Conservation (phyloP, 352 stramenopile species). For the Pelagophyceae sp. region DNA sequence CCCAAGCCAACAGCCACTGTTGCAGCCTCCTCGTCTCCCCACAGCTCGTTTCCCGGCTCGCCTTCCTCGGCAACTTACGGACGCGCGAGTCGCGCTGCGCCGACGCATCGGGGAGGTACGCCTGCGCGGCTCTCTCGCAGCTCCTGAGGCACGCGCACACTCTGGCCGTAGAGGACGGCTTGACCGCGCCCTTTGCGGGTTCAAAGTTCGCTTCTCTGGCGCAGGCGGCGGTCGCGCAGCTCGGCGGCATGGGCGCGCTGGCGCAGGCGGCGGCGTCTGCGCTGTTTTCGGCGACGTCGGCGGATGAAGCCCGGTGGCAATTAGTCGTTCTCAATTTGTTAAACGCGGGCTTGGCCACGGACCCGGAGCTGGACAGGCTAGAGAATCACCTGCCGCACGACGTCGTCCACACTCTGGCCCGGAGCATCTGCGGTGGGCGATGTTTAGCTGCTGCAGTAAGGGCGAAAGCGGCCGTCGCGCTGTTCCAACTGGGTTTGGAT, state of each 20-base stretch:
- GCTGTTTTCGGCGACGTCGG: neutral
- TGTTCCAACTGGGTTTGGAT: neutral
- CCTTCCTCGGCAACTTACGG: neutral
- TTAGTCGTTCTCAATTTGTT: neutral
- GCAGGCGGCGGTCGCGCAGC: too few species aligned
- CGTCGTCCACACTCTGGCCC: too few species aligned
- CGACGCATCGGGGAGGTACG: neutral
- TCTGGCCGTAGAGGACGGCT: neutral
- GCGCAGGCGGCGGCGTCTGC: neutral
- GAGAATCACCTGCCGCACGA: too few species aligned
- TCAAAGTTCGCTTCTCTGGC: too few species aligned
- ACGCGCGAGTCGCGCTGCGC: neutral
- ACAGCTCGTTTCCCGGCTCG: neutral
- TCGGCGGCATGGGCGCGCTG: neutral
- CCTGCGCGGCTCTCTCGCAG: neutral
- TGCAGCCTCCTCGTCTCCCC: neutral
- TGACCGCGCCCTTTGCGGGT: too few species aligned
- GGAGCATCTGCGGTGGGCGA: too few species aligned
- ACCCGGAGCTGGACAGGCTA: neutral
- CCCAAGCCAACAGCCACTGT: neutral
- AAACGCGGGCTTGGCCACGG: neutral
- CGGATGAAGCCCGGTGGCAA: slow-evolving; percentile 9
- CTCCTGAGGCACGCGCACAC: neutral
- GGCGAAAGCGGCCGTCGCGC: slow-evolving; percentile 3
- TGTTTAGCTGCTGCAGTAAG: neutral